Evolutionary conservation across 768 basidiomycete genomes (phyloP).

Genomic region (Epithele typhae): DNA sequence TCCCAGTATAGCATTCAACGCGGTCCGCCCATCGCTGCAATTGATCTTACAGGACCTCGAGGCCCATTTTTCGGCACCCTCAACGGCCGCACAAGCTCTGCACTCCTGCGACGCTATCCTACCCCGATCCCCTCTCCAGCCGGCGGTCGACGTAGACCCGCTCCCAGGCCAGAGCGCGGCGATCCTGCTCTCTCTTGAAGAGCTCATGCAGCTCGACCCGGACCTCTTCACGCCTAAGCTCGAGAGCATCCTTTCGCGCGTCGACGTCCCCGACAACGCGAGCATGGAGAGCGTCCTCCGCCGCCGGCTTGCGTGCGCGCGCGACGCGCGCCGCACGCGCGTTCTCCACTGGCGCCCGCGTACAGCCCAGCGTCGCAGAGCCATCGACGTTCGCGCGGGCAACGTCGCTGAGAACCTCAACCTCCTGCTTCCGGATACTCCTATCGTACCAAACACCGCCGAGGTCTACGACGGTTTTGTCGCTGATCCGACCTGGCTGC

Average conservation of each 20-base stretch:
- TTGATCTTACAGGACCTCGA: conserved; percentile 4
- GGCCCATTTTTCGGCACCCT: not conserved
- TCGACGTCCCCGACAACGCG: not conserved
- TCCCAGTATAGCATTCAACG: not conserved
- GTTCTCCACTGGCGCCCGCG: not conserved
- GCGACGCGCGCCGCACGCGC: not conserved
- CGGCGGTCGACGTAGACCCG: too few relatives aligned
- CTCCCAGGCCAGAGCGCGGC: conserved; percentile 2
- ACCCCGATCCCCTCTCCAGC: too few relatives aligned
- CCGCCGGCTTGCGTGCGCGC: not conserved
- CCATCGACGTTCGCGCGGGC: not conserved
- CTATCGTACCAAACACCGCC: too few relatives aligned
- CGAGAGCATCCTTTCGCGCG: not conserved
- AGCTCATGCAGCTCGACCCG: conserved; percentile 1
- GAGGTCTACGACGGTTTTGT: too few relatives aligned
- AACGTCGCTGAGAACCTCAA: not conserved
- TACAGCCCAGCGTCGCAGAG: not conserved
- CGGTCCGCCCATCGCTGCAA: not conserved
- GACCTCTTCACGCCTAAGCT: not conserved
- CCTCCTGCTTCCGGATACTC: not conserved
- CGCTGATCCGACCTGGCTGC: too few relatives aligned
- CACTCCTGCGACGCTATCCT: too few relatives aligned
- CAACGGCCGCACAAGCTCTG: too few relatives aligned
- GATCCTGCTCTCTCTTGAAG: conserved; percentile 6
- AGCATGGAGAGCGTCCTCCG: not conserved